Evolutionary conservation across 2,329 filamentous ascomycete genomes (phyloP), one percentile per base, ranked within the genome.

Genomic region (Fusarium odoratissimum): DNA sequence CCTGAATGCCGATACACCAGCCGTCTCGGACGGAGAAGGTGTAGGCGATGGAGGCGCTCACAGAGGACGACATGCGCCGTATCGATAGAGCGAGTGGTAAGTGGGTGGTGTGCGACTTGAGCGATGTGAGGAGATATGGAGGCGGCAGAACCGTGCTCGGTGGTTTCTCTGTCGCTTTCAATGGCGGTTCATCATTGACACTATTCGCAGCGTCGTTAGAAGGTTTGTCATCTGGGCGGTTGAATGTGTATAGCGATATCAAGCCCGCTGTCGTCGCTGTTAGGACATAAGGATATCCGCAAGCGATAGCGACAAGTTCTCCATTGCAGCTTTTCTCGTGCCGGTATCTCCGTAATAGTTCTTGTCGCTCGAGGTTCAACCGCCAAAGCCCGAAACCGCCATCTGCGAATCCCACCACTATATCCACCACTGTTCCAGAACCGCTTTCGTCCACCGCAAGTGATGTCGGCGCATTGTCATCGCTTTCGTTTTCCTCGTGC

Each of bases 1-100:
- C 95, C 80, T 98, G 95, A n/a, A 98, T 89, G 5, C 95, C 95
- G 21, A 97, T 88, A 12, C 93, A 95, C 93, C 95, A 98, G 33
- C 95, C 95, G 46, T 90, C 91, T 6, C 91, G 86, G 5, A 93
- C 92, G 21, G 92, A 91, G 72, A 97, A 90, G 1, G 93, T 93
- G 80, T 97, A 98, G 2, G 94, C 95, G 66, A 98, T 93, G 0
- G 93, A 95, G 4, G 94, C 92, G n/a, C 94, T 88, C 23, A 94
- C 89, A 16, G 88, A 89, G 7, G 85, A 83, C 1, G 88, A 80
- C 19, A 90, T 90, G 31, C 86, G 88, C n/a, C 95, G 90, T 41
- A 98, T 89, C 0, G 94, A 95, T n/a, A 97, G 83, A 0, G 94
- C 93, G 14, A 97, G 84, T 3, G 95, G 95, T 6, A 92, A 89